Evolutionary conservation across 2,329 filamentous ascomycete species (phyloP).

Genomic region (Penicillium psychrosexuale): DNA sequence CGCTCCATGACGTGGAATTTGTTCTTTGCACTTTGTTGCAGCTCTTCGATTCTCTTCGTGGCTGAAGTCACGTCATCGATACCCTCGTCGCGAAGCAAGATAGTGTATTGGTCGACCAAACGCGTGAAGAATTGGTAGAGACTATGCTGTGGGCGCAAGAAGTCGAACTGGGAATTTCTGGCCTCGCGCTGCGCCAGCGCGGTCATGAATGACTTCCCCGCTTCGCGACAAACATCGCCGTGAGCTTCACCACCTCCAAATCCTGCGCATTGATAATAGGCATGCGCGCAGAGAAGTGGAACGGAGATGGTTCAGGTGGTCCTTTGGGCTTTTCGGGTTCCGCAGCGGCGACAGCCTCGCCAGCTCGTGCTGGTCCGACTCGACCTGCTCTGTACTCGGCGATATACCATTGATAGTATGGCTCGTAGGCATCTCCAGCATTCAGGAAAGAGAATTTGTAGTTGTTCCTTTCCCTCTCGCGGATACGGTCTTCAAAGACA

Average conservation of each 20-base stretch:
- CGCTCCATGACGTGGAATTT: conserved; percentile 76
- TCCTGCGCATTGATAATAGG: conserved; percentile 96
- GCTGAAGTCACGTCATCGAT: conserved; percentile 69
- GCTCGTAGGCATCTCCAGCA: conserved; percentile 74
- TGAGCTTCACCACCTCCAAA: conserved; percentile 68
- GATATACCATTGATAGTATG: conserved; percentile 75
- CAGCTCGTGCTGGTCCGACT: conserved; percentile 55
- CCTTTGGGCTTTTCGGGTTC: conserved; percentile 69
- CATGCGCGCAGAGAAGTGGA: conserved; percentile 93
- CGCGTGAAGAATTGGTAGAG: conserved; percentile 94
- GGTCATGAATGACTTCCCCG: conserved; percentile 88
- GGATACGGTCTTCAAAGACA: conserved; percentile 76
- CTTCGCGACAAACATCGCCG: conserved; percentile 87
- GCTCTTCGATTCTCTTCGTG: conserved; percentile 66
- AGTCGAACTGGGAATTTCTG: conserved; percentile 92
- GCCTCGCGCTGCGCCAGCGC: conserved; percentile 82
- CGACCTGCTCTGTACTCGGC: conserved; percentile 57
- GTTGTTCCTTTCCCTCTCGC: conserved; percentile 77
- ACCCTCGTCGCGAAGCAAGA: conserved; percentile 66
- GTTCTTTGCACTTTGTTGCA: conserved; percentile 72
- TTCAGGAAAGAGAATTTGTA: conserved; percentile 90
- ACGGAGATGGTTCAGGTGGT: conserved; percentile 79
- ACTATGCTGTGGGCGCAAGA: conserved; percentile 90
- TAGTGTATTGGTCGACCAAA: conserved; percentile 89
- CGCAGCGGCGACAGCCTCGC: conserved; percentile 55